Base-by-base conservation (phyloP, 495 filamentous ascomycete genomes). In the Tuber borchii region DNA sequence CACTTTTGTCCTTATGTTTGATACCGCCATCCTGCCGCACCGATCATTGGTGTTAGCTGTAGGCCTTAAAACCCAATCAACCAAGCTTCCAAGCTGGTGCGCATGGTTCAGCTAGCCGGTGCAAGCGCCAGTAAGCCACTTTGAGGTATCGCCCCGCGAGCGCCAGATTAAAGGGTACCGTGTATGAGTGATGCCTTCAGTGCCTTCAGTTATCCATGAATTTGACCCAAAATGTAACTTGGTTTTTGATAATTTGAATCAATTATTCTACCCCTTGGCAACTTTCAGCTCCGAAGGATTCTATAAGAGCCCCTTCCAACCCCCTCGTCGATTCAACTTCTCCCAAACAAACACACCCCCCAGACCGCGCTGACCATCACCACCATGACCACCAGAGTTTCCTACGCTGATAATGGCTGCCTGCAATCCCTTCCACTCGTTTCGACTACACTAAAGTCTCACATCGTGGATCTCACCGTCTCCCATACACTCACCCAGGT, bases 401-500 rank as follows among this genome's bases (percentile, higher is more conserved):
- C 26, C 56, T 14, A 65, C 4, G 56, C 26, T 26, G 56, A 65
- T 34, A 31, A 31, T 65, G 56, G 26, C 56, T 8, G 16, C 56
- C 26, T 17, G 56, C 56, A 65, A 17, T 65, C 56, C 56, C 56
- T 65, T 34, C 56, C 56, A 7, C 56, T 65, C 56, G n/a, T 65
- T 65, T 65, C 56, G n/a, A 65, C 56, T 34, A 34, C 56, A 17
- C 26, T 65, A 2, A 65, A 9, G 26, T 65, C 56, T 65, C 56
- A 65, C 26, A 31, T 81, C 44, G 79, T 81, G 16, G 75, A 77
- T 69, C 71, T 81, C 16, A 81, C 79, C 22, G 80, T 73, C n/a
- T 79, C 74, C 45, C 78, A 79, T 22, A 80, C 83, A 5, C 85
- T 93, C 42, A 90, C 85, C 0, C 90, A 93, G 80, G 88, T 85